Base-by-base conservation (phyloP, 1,284 basidiomycete species). In the Puccinia horiana region DNA sequence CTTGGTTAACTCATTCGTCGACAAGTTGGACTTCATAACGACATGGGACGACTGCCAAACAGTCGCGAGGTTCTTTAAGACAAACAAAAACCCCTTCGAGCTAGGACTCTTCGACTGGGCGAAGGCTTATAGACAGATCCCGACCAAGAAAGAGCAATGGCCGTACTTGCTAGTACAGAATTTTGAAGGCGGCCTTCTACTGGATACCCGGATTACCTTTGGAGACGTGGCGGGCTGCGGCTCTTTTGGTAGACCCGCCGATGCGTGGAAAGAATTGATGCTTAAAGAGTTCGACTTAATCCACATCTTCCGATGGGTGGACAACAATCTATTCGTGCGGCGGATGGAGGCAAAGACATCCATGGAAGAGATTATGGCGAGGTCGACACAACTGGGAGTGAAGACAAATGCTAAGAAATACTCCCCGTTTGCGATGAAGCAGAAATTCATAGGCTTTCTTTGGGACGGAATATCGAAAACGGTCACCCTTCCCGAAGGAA, bases 221-320 rank as follows among this genome's bases (percentile, higher is more conserved):
- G 32, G 65, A 2, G 32, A 32, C 8, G 23, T 67, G 4, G 65
- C 32, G 16, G 65, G 65, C 32, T 67, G 65, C 23, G 67, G 67
- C 5, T 42, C 37, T 18, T 70, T 70, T 40, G 67, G 67, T 1
- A 47, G 67, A 26, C 67, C 67, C 12, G 67, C 67, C 12, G 67
- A 70, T 47, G 67, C 67, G 40, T 70, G 67, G 40, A 70, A 70
- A n/a, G 67, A 70, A 18, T 18, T 70, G 23, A 47, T 70, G 37
- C 4, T 42, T 26, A 2, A n/a, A 35, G 67, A 70, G 40, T 70
- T 70, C 23, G 67, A 47, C 35, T n/a, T 70, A 26, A 70, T 42
- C 11, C 35, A 14, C 12, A 26, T 70, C 5, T 70, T 70, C n/a
- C n/a, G n/a, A n/a, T n/a, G n/a, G n/a, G n/a, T n/a, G n/a, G n/a